Base-by-base conservation (phyloP, 2,329 filamentous ascomycete species). In the Chalara sp. region DNA sequence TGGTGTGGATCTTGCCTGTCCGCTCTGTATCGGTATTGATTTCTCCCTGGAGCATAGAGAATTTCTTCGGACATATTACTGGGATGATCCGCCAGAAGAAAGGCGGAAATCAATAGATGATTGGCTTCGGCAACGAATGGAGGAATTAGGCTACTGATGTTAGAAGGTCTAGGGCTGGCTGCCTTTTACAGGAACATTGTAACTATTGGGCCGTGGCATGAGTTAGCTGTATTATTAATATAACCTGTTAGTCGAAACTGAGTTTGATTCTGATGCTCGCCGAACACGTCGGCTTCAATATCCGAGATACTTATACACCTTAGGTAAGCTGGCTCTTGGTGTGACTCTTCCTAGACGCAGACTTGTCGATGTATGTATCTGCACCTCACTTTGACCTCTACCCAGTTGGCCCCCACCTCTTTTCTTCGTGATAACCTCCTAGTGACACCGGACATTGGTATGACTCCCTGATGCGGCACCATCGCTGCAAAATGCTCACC, bases 101-200 rank as follows among this genome's bases (percentile, higher is more conserved):
- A 21, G 4, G 41, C 10, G 4, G 41, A 43, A 43, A 43, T 43
- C 41, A 43, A 43, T 43, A 43, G 41, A 43, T 43, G 41, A 43
- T 43, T 43, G 41, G 41, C 10, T 43, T 43, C 11, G 28, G 21
- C 41, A 21, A 43, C 41, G 41, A 4, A 43, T 43, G 41, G 13
- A 4, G 41, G 41, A 43, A 43, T 43, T 43, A 43, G 41, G 41
- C 41, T 43, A 43, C 41, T 43, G 41, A 43, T 43, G 28, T 43
- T 43, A 21, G 41, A 43, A 43, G 2, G 13, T 43, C 41, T 10
- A 43, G 21, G 41, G 28, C 41, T 43, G 41, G 13, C 41, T 43
- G 41, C 41, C 41, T 43, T 43, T 43, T 11, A 11, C 41, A 21
- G 41, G 41, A 43, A 43, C 41, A 21, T 21, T 43, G 41, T 8